Conservation (phyloP, 164 flowering plant genomes). For the Chloranthus sessilifolius region DNA sequence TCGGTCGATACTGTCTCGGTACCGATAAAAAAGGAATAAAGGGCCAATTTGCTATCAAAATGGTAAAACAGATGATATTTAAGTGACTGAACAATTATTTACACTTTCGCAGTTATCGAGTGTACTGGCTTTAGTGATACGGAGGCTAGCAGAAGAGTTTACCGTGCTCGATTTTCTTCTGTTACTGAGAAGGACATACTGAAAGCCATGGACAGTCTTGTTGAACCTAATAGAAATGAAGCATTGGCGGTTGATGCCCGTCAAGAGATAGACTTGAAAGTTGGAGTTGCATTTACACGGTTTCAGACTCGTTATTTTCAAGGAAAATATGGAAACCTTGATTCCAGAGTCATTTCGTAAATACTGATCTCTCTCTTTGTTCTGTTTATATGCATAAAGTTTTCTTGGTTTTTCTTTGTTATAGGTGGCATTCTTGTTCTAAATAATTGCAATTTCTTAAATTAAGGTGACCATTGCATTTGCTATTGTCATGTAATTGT, state of each 20-base stretch:
- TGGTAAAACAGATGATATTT: no score
- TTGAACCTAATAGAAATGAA: constrained; percentile 75
- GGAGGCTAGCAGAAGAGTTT: constrained; percentile 46
- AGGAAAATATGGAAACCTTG: constrained; percentile 97
- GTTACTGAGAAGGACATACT: constrained; percentile 80
- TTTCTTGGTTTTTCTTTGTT: no score
- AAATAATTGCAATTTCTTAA: no score
- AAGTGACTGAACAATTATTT: constrained; percentile 5
- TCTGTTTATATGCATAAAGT: no score
- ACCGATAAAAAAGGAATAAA: no score
- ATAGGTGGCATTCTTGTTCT: no score
- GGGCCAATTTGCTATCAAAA: no score
- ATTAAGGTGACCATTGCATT: no score
- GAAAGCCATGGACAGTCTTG: constrained; percentile 83
- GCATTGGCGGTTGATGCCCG: constrained; percentile 98
- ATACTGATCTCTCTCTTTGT: constrained; percentile 7
- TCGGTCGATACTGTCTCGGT: no score
- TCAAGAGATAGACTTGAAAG: constrained; percentile 98
- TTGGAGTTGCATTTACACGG: constrained; percentile 97
- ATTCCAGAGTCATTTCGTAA: constrained; percentile 89
- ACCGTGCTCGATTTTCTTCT: constrained; percentile 96
- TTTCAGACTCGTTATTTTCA: constrained; percentile 91
- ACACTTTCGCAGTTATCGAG: constrained; percentile 60
- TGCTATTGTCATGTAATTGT: no score
- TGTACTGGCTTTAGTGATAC: constrained; percentile 60